Conservation (phyloP, 2,329 filamentous ascomycete species). For the Sclerotinia spermophila region DNA sequence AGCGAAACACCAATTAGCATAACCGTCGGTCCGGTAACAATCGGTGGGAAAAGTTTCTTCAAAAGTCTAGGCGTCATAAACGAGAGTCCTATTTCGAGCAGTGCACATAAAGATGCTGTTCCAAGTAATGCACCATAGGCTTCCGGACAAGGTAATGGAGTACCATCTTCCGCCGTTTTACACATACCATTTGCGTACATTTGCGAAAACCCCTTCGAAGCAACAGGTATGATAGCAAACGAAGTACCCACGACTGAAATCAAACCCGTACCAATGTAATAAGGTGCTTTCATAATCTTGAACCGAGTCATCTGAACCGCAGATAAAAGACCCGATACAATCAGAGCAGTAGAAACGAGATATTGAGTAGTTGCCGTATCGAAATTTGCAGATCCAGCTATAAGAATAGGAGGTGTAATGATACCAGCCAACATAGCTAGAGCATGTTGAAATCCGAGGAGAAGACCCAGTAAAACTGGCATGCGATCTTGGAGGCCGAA, state of each 20-base stretch:
- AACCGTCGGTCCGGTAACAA: constrained; percentile 72
- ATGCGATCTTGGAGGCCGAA: constrained; percentile 79
- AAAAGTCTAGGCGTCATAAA: constrained; percentile 68
- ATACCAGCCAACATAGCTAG: constrained; percentile 65
- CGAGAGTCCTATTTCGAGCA: constrained; percentile 69
- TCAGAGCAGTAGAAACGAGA: constrained; percentile 54
- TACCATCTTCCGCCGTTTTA: constrained; percentile 47
- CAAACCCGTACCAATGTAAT: constrained; percentile 74
- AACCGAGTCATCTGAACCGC: constrained; percentile 75
- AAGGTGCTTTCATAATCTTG: constrained; percentile 66
- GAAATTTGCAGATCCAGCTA: constrained; percentile 58
- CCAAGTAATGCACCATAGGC: constrained; percentile 75
- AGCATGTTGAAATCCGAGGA: constrained; percentile 74
- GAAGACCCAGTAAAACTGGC: constrained; percentile 68
- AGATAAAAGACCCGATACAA: constrained; percentile 74
- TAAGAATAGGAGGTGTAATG: constrained; percentile 75
- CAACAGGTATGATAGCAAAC: constrained; percentile 72
- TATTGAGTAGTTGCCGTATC: constrained; percentile 62
- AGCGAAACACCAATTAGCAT: constrained; percentile 70
- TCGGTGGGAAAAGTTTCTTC: constrained; percentile 72
- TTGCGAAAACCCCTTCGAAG: constrained; percentile 66
- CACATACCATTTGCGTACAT: constrained; percentile 56
- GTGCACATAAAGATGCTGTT: constrained; percentile 60
- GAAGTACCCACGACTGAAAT: constrained; percentile 78
- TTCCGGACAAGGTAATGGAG: constrained; percentile 69